phyloP scores from a whole-genome alignment of 176 grass and related monocot genomes.

The Carex myosuroides region DNA sequence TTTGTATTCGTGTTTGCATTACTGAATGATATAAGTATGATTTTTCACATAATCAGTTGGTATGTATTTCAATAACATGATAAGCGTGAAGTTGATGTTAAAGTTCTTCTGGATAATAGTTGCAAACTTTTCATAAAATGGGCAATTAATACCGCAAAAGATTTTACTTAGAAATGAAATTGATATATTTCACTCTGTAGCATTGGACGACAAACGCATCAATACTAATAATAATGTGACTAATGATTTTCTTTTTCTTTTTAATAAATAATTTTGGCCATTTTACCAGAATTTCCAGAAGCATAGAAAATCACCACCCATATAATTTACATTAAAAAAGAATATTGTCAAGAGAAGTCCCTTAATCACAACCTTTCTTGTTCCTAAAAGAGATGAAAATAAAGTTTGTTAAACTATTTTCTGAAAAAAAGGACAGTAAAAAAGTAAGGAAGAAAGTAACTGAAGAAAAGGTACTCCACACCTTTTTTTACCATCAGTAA shows the following conservation, averaged over 20 bases:
- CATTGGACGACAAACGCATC: too few species aligned
- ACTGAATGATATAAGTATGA: not conserved
- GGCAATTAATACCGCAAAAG: not conserved
- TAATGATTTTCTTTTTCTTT: too few species aligned
- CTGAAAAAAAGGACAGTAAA: not conserved
- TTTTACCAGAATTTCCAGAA: not conserved
- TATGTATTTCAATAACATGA: too few species aligned
- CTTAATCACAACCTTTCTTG: not conserved
- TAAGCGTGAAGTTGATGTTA: not conserved
- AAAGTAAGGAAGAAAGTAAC: not conserved
- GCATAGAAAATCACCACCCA: not conserved
- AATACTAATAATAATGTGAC: too few species aligned
- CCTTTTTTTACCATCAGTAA: not conserved
- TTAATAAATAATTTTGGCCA: not conserved
- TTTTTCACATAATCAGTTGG: not conserved
- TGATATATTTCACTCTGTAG: not conserved
- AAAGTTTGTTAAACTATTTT: not conserved
- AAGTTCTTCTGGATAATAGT: not conserved
- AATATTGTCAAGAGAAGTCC: not conserved
- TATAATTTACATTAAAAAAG: not conserved
- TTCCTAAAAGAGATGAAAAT: not conserved
- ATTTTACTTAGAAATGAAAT: not conserved
- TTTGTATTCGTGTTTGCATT: not conserved
- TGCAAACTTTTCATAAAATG: not conserved
- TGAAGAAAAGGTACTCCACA: constrained; percentile 4